These are phyloP conservation scores for Pseudovirgaria hyperparasitica DNA, from an alignment of 2,329 filamentous ascomycete genomes.

Conservation along the genomic window DNA sequence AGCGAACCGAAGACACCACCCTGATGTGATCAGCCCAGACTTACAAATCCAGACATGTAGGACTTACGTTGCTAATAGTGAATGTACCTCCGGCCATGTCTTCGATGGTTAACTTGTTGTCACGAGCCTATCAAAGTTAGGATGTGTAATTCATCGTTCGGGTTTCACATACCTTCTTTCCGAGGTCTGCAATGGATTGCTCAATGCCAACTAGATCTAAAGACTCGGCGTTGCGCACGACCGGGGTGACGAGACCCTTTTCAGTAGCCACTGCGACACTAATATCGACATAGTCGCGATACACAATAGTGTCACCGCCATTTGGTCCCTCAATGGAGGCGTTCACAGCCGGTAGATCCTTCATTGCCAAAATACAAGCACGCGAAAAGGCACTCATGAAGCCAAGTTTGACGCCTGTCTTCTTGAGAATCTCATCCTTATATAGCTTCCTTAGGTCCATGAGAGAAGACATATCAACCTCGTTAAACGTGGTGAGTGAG, in stretches of 20 bases:
- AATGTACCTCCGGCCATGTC: constrained; percentile 98
- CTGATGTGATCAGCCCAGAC: constrained; percentile 11
- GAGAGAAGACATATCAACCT: constrained; percentile 95
- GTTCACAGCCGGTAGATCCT: constrained; percentile 87
- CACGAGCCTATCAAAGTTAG: constrained; percentile 55
- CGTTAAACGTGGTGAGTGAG: constrained; percentile 95
- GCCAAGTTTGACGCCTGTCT: constrained; percentile 93
- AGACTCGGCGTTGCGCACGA: constrained; percentile 83
- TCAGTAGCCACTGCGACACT: constrained; percentile 95
- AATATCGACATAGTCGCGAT: constrained; percentile 95
- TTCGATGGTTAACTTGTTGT: constrained; percentile 94
- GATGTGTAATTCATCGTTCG: constrained; percentile 2
- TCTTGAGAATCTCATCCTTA: constrained; percentile 93
- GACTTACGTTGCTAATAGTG: constrained; percentile 75
- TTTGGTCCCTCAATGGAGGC: constrained; percentile 93
- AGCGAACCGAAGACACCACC: constrained; percentile 92
- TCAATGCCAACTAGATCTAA: constrained; percentile 86
- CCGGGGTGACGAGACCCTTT: constrained; percentile 92
- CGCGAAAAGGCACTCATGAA: constrained; percentile 98
- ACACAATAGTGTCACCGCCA: constrained; percentile 93
- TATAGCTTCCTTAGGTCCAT: constrained; percentile 97
- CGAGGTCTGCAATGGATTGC: constrained; percentile 79
- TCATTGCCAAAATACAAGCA: constrained; percentile 83
- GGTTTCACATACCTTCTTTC: constrained; percentile 67
- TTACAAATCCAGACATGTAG: not conserved